A percentile compares a stretch with the other conserved stretches of the same genome.
Evolutionary conservation across 768 basidiomycete species (phyloP).

Genomic region (Xerocomellus chrysenteron): DNA sequence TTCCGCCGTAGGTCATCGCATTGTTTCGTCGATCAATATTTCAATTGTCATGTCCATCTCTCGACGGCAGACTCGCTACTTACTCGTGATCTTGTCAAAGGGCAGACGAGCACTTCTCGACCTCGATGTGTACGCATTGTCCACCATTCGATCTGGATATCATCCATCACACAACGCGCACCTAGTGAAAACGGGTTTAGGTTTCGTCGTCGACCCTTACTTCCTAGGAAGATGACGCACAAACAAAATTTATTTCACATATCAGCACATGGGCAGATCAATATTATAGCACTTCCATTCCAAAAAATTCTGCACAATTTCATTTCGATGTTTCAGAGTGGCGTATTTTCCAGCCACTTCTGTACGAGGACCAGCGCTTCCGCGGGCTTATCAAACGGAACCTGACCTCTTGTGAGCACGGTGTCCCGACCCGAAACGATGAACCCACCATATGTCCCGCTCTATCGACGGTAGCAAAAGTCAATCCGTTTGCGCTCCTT

Average conservation of each 20-base stretch:
- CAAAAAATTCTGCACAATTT: background rate
- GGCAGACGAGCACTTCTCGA: background rate
- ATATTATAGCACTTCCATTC: background rate
- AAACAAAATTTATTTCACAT: background rate
- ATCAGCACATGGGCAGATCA: background rate
- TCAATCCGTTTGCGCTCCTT: constrained; percentile 54
- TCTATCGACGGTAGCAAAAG: constrained; percentile 57
- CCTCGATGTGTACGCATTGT: constrained; percentile 12
- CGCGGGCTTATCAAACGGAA: constrained; percentile 58
- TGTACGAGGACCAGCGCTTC: constrained; percentile 48
- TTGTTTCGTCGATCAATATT: background rate
- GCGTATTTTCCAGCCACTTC: constrained; percentile 39
- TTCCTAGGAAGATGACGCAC: background rate
- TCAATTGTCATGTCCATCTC: background rate
- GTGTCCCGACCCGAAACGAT: background rate
- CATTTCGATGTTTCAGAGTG: constrained; percentile 6
- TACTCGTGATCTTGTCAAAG: background rate
- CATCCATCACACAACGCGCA: background rate
- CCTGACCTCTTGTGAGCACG: constrained; percentile 29
- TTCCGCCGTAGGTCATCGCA: constrained; percentile 1
- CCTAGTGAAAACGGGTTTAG: background rate
- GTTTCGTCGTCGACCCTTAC: background rate
- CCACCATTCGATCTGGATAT: background rate
- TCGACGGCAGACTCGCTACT: background rate
- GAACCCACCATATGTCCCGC: constrained; percentile 70